Base-by-base conservation (phyloP, 495 filamentous ascomycete species). In the Xylaria sp. region DNA sequence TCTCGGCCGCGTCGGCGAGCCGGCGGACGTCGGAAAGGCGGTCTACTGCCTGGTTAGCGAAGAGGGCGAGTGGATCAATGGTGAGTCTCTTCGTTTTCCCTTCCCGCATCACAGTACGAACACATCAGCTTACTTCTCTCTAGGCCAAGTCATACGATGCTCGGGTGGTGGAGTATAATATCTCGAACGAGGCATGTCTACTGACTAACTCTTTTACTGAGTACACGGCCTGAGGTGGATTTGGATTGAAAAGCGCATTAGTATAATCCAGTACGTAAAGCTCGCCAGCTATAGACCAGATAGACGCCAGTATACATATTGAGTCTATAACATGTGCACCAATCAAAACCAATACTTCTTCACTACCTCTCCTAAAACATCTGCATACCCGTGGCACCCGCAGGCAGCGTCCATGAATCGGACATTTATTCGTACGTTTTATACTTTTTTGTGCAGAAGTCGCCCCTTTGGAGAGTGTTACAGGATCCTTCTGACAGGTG, bases 21-120 rank as follows among this genome's bases (percentile, higher is more conserved):
- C 87, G 31, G 76, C 82, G 67, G 87, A 89, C 71, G 82, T 89
- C 65, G 87, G 86, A 31, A 85, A 85, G 71, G 87, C 85, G 17
- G 86, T 88, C 65, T 82, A 78, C 72, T 88, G 87, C 76, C 78
- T 89, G 44, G 78, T 84, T 46, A 85, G 83, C 72, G 83, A 88
- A 70, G 86, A 89, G 73, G 86, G 85, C 43, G 86, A 87, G 70
- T 89, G 87, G 87, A 83, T 89, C 65, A 89, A 89, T 78, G 87
- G 87, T 83, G 75, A 85, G 85, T 74, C 50, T 50, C 21, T 41
- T 72, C 24, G 17, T 33, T 63, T 15, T 46, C 33, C 31, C 62
- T 29, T 40, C 24, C 52, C 21, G 8, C 26, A 26, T 40, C 17
- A 37, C 7, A 21, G 58, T n/a, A 69, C 33, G 59, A 62, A 65